phyloP scores from a whole-genome alignment of 257 asterid species.

The Echium plantagineum region DNA sequence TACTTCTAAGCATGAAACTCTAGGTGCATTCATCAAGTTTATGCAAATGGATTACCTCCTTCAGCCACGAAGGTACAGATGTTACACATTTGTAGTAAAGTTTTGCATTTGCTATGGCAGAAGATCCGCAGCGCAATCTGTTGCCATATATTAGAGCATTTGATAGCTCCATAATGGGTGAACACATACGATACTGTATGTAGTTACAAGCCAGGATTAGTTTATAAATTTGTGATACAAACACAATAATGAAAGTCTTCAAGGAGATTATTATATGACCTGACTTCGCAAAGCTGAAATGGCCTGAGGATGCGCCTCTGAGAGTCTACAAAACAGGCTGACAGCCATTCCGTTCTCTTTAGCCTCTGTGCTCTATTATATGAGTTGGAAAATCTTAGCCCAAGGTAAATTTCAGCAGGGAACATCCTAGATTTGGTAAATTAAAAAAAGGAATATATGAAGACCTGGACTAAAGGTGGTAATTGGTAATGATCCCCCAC shows the following conservation, averaged over 20 bases:
- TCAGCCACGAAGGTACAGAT: conserved; percentile 63
- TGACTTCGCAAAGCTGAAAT: conserved; percentile 87
- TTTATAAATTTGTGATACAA: conserved; percentile 5
- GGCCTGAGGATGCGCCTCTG: conserved; percentile 97
- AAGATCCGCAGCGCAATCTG: conserved; percentile 79
- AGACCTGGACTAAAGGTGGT: conserved; percentile 97
- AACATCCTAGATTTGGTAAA: conserved; percentile 7
- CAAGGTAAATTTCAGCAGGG: conserved; percentile 15
- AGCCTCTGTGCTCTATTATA: conserved; percentile 78
- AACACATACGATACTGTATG: conserved; percentile 95
- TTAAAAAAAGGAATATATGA: conserved; percentile 7
- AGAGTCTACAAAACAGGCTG: conserved; percentile 90
- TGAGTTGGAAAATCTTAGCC: conserved; percentile 15
- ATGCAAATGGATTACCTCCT: conserved; percentile 36
- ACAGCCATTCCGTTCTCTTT: conserved; percentile 82
- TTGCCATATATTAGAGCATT: conserved; percentile 87
- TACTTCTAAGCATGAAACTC: neutral
- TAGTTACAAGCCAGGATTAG: conserved; percentile 18
- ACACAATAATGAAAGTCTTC: neutral
- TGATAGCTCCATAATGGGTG: conserved; percentile 82
- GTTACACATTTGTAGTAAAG: conserved; percentile 41
- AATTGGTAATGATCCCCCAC: conserved; percentile 98
- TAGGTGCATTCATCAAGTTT: neutral
- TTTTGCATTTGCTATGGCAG: conserved; percentile 67
- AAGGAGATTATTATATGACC: conserved; percentile 31